These are phyloP conservation scores for Paramecium biaurelia DNA, from an alignment of 73 alveolate genomes.

Conservation along the genomic window DNA sequence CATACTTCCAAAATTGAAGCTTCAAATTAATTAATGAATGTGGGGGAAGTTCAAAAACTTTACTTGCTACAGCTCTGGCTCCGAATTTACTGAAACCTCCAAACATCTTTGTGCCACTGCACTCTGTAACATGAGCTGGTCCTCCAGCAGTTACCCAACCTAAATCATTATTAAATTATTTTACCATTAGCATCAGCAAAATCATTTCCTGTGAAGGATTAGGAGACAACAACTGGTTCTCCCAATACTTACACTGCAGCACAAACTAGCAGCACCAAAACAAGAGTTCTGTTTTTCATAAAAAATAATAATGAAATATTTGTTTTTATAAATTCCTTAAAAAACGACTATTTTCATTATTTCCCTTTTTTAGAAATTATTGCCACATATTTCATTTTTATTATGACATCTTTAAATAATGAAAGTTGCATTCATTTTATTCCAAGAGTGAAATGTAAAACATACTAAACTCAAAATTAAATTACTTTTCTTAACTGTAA, in stretches of 20 bases:
- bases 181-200: constrained; percentile 34
- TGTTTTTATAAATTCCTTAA: neutral
- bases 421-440: neutral
- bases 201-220: constrained; percentile 36
- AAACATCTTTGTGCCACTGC: constrained; percentile 27
- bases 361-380: neutral
- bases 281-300: neutral
- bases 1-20: constrained; percentile 41
- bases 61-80: neutral
- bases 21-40: neutral
- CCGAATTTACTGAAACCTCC: constrained; percentile 21
- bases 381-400: neutral
- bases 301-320: neutral
- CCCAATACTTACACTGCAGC: neutral
- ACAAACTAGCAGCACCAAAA: neutral
- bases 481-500: neutral
- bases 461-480: neutral
- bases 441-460: neutral
- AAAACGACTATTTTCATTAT: neutral
- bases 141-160: constrained; percentile 24
- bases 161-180: neutral
- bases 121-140: neutral
- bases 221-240: constrained; percentile 29
- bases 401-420: neutral
- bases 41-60: constrained; percentile 26